A percentile compares a stretch with the other conserved stretches of the same genome.
Conservation (phyloP, 2,329 filamentous ascomycete species). For the Coniochaeta ligniaria region DNA sequence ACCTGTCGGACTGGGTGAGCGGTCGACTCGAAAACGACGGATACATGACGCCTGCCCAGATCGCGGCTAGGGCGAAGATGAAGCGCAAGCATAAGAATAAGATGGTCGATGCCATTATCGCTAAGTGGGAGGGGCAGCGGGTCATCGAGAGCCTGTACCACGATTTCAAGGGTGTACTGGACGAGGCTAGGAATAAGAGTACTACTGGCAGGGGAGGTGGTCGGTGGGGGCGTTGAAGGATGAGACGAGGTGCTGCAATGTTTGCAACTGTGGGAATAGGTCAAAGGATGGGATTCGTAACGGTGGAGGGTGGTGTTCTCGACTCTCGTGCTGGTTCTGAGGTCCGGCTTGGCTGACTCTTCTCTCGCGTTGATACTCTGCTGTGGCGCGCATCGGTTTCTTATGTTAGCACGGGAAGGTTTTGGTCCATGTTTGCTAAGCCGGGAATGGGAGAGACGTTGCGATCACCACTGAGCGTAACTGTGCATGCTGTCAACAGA, state of each 20-base stretch:
- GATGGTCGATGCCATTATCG: conserved; percentile 56
- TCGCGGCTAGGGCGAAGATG: conserved; percentile 55
- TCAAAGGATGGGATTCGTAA: not conserved
- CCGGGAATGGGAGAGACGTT: too few species aligned
- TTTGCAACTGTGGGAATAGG: not conserved
- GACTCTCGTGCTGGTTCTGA: too few species aligned
- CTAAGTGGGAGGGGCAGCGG: conserved; percentile 46
- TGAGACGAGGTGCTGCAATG: not conserved
- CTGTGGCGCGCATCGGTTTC: too few species aligned
- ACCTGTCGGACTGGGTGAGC: conserved; percentile 66
- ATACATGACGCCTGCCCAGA: conserved; percentile 46
- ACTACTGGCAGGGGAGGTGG: conserved; percentile 19
- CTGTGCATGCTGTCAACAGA: too few species aligned
- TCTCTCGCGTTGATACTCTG: too few species aligned
- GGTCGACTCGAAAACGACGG: conserved; percentile 51
- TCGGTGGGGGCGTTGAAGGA: not conserved
- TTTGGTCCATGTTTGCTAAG: too few species aligned
- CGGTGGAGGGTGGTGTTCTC: too few species aligned
- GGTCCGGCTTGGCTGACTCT: too few species aligned
- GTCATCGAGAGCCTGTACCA: conserved; percentile 41
- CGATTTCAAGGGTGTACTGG: conserved; percentile 58
- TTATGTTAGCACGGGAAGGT: too few species aligned
- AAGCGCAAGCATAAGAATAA: conserved; percentile 50
- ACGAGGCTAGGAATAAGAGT: conserved; percentile 43
- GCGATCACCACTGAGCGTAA: too few species aligned